Base-by-base conservation (phyloP, 2,329 filamentous ascomycete genomes). In the Penicillium sp. region DNA sequence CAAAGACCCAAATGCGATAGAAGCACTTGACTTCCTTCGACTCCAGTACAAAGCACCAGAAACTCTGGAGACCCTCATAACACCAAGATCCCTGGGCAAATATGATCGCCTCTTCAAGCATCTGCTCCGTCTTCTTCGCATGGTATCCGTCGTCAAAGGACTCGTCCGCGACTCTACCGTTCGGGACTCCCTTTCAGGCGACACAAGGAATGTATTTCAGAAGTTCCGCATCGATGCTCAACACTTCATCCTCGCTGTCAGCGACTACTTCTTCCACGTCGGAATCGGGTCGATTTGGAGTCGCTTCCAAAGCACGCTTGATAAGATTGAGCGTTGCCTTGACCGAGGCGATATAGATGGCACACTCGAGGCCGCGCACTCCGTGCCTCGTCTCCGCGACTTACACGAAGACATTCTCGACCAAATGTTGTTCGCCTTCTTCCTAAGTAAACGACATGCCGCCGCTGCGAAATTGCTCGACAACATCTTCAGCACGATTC, bases 11-110 rank as follows among this genome's bases (percentile, higher is more conserved):
- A 84, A 90, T 69, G 89, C 88, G 0, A 82, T 98, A 19, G 87
- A 93, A 69, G 95, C 95, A 0, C 80, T 98, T n/a, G 95, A 98
- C 73, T 98, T 99, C 68, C 80, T 99, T 16, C 86, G 91, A 1
- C 78, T 99, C 8, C 89, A 92, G 46, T 98, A 97, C 75, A 90
- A 88, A 41, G 82, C 92, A 0, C 89, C 92, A 0, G 73, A 83
- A 0, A 85, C 90, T 1, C 79, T 98, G 0, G 81, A 87, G 41
- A 80, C 86, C 0, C 82, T 98, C 59, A 87, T 99, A 43, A 92
- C 91, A 0, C 80, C 86, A 0, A 72, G 80, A 0, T 83, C 88
- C 1, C 76, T 98, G 11, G 79, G 86, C 53, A 91, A 91, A 64
- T 98, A 97, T 68, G 95, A 98, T 71, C 81, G 82, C 47, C 83